Evolutionary conservation across 352 stramenopile genomes (phyloP).

Genomic region (Phytophthora cryptogea): DNA sequence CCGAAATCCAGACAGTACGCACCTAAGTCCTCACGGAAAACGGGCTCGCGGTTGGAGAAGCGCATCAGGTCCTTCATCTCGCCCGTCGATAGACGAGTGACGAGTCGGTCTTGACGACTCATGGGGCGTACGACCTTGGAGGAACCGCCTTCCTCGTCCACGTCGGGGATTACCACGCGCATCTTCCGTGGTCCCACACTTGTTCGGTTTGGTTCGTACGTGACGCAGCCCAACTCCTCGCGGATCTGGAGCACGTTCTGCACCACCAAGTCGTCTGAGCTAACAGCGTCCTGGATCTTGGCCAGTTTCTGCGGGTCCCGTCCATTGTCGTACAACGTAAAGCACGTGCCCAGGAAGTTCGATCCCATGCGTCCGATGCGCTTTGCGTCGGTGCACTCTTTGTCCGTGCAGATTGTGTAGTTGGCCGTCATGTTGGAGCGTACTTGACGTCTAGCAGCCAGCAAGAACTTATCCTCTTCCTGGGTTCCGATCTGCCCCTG

Average conservation of each 20-base stretch:
- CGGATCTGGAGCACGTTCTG: conserved; percentile 89
- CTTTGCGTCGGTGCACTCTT: conserved; percentile 68
- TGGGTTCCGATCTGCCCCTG: conserved; percentile 85
- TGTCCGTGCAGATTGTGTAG: conserved; percentile 86
- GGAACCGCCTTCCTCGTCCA: conserved; percentile 78
- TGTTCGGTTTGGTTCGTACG: conserved; percentile 87
- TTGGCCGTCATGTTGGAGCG: conserved; percentile 90
- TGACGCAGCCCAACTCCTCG: conserved; percentile 84
- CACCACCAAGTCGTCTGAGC: conserved; percentile 59
- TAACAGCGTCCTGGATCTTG: conserved; percentile 86
- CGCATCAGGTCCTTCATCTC: conserved; percentile 87
- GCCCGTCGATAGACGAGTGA: conserved; percentile 66
- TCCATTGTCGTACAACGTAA: conserved; percentile 89
- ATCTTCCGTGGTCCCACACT: conserved; percentile 88
- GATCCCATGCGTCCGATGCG: conserved; percentile 90
- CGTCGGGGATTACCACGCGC: conserved; percentile 80
- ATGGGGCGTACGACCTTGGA: conserved; percentile 87
- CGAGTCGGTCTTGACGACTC: conserved; percentile 83
- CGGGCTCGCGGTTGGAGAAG: conserved; percentile 86
- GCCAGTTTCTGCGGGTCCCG: conserved; percentile 87
- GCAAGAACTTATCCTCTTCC: conserved; percentile 81
- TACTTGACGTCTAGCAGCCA: conserved; percentile 79
- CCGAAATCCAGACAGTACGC: conserved; percentile 90
- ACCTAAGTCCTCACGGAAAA: conserved; percentile 85
- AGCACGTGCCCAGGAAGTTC: conserved; percentile 87